phyloP scores from a whole-genome alignment of 225 moss, liverwort and hornwort genomes.

The Thuidium tamariscinum region DNA sequence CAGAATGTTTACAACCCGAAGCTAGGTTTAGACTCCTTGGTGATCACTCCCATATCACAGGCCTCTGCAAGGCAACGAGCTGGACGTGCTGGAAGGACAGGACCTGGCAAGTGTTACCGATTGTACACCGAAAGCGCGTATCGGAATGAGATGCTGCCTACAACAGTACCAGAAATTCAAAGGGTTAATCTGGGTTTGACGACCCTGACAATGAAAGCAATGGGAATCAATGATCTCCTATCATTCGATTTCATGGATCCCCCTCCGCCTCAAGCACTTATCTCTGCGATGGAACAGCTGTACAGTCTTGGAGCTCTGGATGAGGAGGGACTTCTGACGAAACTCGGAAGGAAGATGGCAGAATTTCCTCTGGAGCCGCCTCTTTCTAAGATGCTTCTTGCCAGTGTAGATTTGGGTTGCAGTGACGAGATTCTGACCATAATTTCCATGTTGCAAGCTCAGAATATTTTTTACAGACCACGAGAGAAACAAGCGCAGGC shows the following conservation, averaged over 20 bases:
- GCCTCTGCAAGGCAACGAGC: slow-evolving; percentile 96
- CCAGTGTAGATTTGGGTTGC: slow-evolving; percentile 94
- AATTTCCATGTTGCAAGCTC: slow-evolving; percentile 92
- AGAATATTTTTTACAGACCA: slow-evolving; percentile 87
- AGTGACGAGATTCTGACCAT: slow-evolving; percentile 97
- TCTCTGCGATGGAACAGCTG: slow-evolving; percentile 96
- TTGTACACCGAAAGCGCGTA: slow-evolving; percentile 96
- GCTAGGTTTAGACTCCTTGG: slow-evolving; percentile 85
- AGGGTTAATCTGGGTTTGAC: slow-evolving; percentile 83
- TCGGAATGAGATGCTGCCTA: slow-evolving; percentile 94
- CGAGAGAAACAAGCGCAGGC: slow-evolving; percentile 97
- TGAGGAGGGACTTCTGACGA: slow-evolving; percentile 86
- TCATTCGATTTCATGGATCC: slow-evolving; percentile 99
- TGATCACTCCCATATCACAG: slow-evolving; percentile 95
- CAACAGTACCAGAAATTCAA: slow-evolving; percentile 95
- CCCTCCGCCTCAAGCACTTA: slow-evolving; percentile 91
- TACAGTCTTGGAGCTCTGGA: slow-evolving; percentile 96
- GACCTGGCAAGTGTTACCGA: slow-evolving; percentile 93
- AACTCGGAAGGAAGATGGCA: slow-evolving; percentile 93
- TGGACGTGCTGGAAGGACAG: slow-evolving; percentile 92
- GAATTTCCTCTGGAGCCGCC: slow-evolving; percentile 96
- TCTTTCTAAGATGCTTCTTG: slow-evolving; percentile 91
- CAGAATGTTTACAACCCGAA: slow-evolving; percentile 98
- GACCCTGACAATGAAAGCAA: slow-evolving; percentile 91
- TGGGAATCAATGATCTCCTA: slow-evolving; percentile 96